phyloP scores from a whole-genome alignment of 306 rosid species.

The Vicia sativa region DNA sequence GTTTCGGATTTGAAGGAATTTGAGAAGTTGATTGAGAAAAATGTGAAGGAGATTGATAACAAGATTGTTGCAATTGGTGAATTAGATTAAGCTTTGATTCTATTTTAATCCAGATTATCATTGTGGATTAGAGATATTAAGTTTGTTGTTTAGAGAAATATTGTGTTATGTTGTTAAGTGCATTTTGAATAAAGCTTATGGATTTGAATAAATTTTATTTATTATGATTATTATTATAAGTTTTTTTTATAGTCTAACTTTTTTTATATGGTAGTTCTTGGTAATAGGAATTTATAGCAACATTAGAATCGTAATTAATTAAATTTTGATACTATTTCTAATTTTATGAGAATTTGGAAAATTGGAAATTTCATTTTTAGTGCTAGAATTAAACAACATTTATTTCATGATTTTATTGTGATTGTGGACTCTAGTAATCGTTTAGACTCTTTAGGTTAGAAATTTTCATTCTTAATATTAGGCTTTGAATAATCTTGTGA shows the following conservation, averaged over 20 bases:
- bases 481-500: no score
- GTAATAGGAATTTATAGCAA: background rate
- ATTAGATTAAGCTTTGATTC: background rate
- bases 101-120: background rate
- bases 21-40: slow-evolving; percentile 37
- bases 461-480: no score
- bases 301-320: background rate
- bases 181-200: background rate
- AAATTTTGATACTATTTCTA: background rate
- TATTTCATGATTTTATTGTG: background rate
- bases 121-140: no score
- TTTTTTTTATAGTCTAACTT: background rate
- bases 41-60: slow-evolving; percentile 21
- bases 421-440: background rate
- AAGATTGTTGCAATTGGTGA: slow-evolving; percentile 4
- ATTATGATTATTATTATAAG: background rate
- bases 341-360: background rate
- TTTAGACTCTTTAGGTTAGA: background rate
- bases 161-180: background rate
- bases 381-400: background rate
- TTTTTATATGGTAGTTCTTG: background rate
- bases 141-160: no score
- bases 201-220: background rate
- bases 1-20: slow-evolving; percentile 42
- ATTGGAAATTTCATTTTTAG: background rate